These are phyloP conservation scores for Chenopodium formosanum DNA, from an alignment of 148 eudicot species.

Conservation along the genomic window DNA sequence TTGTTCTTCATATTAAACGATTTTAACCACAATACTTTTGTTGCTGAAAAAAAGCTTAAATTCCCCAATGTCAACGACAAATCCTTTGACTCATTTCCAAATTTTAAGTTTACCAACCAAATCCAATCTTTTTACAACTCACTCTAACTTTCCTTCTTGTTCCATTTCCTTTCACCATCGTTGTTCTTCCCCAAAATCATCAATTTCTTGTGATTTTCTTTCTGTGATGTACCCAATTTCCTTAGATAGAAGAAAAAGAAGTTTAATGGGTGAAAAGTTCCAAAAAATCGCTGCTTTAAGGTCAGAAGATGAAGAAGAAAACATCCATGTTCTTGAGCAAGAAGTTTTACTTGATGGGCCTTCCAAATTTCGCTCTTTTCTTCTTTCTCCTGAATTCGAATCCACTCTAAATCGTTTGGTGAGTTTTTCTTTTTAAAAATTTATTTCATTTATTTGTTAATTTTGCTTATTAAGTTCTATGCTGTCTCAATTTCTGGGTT, in stretches of 20 bases:
- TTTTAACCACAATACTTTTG: no score
- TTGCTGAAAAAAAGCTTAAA: background rate
- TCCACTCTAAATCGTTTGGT: slow-evolving; percentile 31
- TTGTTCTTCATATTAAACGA: background rate
- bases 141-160: background rate
- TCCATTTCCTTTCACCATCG: background rate
- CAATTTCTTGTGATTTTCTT: slow-evolving; percentile 8
- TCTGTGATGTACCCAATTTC: slow-evolving; percentile 5
- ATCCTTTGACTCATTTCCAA: slow-evolving; percentile 12
- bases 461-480: background rate
- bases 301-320: slow-evolving; percentile 27
- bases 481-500: background rate
- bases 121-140: background rate
- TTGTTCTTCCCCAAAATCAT: slow-evolving; percentile 7
- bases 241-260: slow-evolving; percentile 1
- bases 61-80: slow-evolving; percentile 14
- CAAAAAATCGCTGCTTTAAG: slow-evolving; percentile 22
- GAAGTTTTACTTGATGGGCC: slow-evolving; percentile 34
- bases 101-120: slow-evolving; percentile 18
- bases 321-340: slow-evolving; percentile 31
- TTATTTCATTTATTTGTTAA: background rate
- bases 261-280: slow-evolving; percentile 24
- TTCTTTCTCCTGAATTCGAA: slow-evolving; percentile 17
- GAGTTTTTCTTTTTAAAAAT: background rate
- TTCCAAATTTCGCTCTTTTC: slow-evolving; percentile 5